Evolutionary conservation across 176 grass and related monocot species (phyloP).

Genomic region (Ensete glaucum): DNA sequence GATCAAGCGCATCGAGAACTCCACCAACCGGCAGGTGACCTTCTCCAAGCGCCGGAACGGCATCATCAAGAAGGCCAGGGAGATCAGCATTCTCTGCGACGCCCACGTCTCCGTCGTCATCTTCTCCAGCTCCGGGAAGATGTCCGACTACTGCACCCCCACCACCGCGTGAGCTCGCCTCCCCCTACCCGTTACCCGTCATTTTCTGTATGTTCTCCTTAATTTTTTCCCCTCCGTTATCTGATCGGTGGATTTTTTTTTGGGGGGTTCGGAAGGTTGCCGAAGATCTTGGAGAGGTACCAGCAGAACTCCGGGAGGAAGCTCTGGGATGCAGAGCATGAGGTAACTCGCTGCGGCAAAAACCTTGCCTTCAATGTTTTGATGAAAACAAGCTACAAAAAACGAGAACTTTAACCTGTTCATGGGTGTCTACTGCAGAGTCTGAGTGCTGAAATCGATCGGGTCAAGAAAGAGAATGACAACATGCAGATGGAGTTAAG

Average conservation of each 20-base stretch:
- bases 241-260: not conserved
- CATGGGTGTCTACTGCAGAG: slow-evolving; percentile 42
- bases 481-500: slow-evolving; percentile 97
- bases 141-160: not conserved
- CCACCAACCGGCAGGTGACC: slow-evolving; percentile 11
- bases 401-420: not conserved
- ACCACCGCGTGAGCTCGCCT: not conserved
- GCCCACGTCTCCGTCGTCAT: slow-evolving; percentile 16
- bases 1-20: slow-evolving; percentile 20
- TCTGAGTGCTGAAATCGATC: slow-evolving; percentile 77
- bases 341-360: slow-evolving; percentile 38
- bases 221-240: too few species aligned
- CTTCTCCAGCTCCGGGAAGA: slow-evolving; percentile 14
- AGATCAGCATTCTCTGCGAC: slow-evolving; percentile 16
- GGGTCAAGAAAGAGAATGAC: slow-evolving; percentile 94
- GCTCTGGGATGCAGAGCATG: slow-evolving; percentile 92
- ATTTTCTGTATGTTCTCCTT: not conserved
- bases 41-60: slow-evolving; percentile 24
- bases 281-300: slow-evolving; percentile 83
- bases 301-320: slow-evolving; percentile 88
- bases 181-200: not conserved
- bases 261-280: slow-evolving; percentile 32
- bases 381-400: not conserved
- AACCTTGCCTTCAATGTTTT: not conserved
- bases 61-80: slow-evolving; percentile 8